Conservation (phyloP, 306 rosid genomes). For the Rosa multiflora region DNA sequence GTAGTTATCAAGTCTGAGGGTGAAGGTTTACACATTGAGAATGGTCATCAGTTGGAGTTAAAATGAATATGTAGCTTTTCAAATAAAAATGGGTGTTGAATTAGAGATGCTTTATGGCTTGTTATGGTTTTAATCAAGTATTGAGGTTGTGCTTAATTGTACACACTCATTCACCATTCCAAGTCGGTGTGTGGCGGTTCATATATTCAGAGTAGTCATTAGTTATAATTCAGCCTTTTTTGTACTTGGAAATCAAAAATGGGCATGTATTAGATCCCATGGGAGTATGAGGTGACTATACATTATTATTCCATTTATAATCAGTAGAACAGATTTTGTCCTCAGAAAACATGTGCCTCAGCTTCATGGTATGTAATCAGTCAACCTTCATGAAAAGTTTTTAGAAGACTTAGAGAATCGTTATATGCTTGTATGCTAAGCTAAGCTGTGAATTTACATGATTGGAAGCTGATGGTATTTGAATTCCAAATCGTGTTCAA, state of each 20-base stretch:
- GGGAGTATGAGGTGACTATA: background rate
- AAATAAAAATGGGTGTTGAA: background rate
- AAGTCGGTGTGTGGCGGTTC: background rate
- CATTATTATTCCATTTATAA: background rate
- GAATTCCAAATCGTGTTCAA: background rate
- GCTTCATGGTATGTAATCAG: background rate
- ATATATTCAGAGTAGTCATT: background rate
- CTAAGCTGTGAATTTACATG: background rate
- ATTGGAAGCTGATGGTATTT: background rate
- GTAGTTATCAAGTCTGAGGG: background rate
- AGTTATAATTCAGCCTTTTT: background rate
- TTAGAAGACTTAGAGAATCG: background rate
- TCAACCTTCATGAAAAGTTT: background rate
- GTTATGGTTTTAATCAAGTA: background rate
- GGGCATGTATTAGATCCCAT: background rate
- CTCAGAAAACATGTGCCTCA: background rate
- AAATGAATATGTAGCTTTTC: too few relatives aligned
- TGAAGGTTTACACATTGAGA: background rate
- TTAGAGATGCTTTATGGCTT: background rate
- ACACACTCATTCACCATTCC: background rate
- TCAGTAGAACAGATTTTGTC: background rate
- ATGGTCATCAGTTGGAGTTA: background rate
- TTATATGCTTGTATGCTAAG: background rate
- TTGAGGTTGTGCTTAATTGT: background rate
- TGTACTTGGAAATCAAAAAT: background rate